Percentiles rank a stretch among this genome's conserved stretches.
phyloP scores from a whole-genome alignment of 768 basidiomycete genomes.

The Pisolithus marmoratus region DNA sequence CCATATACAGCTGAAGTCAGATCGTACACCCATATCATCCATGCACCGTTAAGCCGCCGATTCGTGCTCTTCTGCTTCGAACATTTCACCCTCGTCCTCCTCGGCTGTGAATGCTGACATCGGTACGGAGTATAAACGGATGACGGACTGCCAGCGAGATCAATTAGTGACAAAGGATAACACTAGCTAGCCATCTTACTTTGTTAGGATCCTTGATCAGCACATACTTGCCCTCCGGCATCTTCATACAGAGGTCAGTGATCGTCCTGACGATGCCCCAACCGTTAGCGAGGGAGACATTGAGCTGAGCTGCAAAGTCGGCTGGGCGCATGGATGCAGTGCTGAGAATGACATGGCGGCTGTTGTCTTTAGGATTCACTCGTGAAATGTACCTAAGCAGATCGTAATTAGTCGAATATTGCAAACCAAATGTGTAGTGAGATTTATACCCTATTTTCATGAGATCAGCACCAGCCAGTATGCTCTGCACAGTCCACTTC shows the following conservation, averaged over 20 bases:
- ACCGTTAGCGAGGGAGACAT: slow-evolving; percentile 90
- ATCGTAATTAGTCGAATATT: slow-evolving; percentile 10
- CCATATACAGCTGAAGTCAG: neutral
- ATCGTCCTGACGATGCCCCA: slow-evolving; percentile 98
- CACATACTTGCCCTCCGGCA: slow-evolving; percentile 98
- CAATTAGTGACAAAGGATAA: slow-evolving; percentile 9
- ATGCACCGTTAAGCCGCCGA: slow-evolving; percentile 19
- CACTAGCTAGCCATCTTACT: slow-evolving; percentile 40
- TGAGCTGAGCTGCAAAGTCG: slow-evolving; percentile 93
- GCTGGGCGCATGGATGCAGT: slow-evolving; percentile 91
- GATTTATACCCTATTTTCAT: slow-evolving; percentile 91
- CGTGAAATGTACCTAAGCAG: slow-evolving; percentile 83
- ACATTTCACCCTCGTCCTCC: slow-evolving; percentile 56
- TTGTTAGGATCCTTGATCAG: slow-evolving; percentile 97
- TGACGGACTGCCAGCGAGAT: slow-evolving; percentile 61
- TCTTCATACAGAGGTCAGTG: slow-evolving; percentile 90
- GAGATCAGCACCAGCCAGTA: slow-evolving; percentile 90
- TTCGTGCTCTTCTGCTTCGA: slow-evolving; percentile 40
- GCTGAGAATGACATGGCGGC: slow-evolving; percentile 92
- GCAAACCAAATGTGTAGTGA: neutral
- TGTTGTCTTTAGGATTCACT: slow-evolving; percentile 88
- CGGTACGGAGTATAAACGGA: slow-evolving; percentile 93
- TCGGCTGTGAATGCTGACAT: slow-evolving; percentile 77
- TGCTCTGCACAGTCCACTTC: slow-evolving; percentile 94
- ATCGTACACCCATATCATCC: slow-evolving; percentile 3